phyloP scores from a whole-genome alignment of 1,284 basidiomycete genomes.

The Sanghuangporus weigelae region DNA sequence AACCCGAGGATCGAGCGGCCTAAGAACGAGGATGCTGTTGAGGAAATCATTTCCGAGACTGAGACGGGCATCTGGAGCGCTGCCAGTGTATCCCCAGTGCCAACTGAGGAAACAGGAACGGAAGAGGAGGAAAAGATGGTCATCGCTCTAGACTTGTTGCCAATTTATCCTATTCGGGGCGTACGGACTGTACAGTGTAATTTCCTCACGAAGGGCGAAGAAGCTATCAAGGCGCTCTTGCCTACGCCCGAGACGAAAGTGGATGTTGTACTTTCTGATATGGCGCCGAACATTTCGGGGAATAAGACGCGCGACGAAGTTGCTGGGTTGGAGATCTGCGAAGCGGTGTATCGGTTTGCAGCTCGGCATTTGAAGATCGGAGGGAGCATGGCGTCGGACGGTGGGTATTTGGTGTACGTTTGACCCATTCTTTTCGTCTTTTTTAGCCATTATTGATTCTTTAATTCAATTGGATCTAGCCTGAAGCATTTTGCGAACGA shows the following conservation, averaged over 20 bases:
- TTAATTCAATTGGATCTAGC: conserved; percentile 31
- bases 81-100: conserved; percentile 8
- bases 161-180: conserved; percentile 61
- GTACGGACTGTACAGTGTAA: conserved; percentile 68
- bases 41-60: conserved; percentile 4
- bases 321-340: conserved; percentile 56
- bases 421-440: neutral
- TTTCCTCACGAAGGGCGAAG: conserved; percentile 60
- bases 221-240: conserved; percentile 44
- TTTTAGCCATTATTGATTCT: conserved; percentile 4
- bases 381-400: conserved; percentile 35
- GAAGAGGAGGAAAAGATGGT: conserved; percentile 33
- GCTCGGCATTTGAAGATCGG: conserved; percentile 44
- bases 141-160: conserved; percentile 70
- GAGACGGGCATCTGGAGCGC: conserved; percentile 16
- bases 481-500: conserved; percentile 75
- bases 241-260: conserved; percentile 29
- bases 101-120: conserved; percentile 1
- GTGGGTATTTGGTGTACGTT: conserved; percentile 64
- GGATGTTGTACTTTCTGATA: conserved; percentile 73
- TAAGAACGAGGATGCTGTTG: neutral
- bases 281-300: conserved; percentile 70
- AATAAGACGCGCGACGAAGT: conserved; percentile 55
- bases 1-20: conserved; percentile 1
- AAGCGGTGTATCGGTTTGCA: conserved; percentile 59